Base-by-base conservation (phyloP, 1,284 basidiomycete species). In the Boletus semigastroideus region DNA sequence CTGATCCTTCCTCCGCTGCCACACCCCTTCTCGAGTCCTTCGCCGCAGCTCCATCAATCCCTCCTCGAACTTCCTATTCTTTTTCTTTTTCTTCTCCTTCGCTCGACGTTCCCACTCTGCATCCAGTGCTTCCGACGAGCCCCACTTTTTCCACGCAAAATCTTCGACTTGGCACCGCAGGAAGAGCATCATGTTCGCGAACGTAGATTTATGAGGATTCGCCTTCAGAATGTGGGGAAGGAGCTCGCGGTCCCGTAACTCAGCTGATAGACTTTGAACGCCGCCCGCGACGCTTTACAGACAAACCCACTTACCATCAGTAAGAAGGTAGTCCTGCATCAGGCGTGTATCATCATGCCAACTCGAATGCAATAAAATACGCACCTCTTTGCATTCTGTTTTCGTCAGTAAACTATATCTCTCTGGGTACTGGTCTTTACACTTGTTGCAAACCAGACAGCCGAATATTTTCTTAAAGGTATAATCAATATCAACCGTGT, bases 171-270 rank as follows among this genome's bases (percentile, higher is more conserved):
- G 95, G 62, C 78, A 87, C 22, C 97, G 86, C 8, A 98, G 78
- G 72, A 94, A 99, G 22, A 99, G 80, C 97, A 99, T 99, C 97
- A 99, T 99, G 75, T 99, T 99, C 44, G 90, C 90, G 68, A 94
- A 99, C 0, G 94, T 97, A 20, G 94, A 92, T 58, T 93, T 92
- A 74, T 99, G 95, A 2, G 97, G 97, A 66, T 99, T 99, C 4
- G 94, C 90, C 66, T 95, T 94, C 46, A 99, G 78, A 17, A 98
- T 77, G 71, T 99, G 97, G 0, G 95, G 96, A 56, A 99, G 80
- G 19, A 91, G 74, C 61, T 98, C 94, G 60, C 90, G 84, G 67
- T 99, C 97, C 49, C 88, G 85, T 31, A 99, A 78, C 69, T 99
- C 97, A 22, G 94, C 92, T 92, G 60, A 25, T 34, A 39, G 11